These are phyloP conservation scores for Grosmannia serpens DNA, from an alignment of 2,329 filamentous ascomycete species.

Conservation along the genomic window DNA sequence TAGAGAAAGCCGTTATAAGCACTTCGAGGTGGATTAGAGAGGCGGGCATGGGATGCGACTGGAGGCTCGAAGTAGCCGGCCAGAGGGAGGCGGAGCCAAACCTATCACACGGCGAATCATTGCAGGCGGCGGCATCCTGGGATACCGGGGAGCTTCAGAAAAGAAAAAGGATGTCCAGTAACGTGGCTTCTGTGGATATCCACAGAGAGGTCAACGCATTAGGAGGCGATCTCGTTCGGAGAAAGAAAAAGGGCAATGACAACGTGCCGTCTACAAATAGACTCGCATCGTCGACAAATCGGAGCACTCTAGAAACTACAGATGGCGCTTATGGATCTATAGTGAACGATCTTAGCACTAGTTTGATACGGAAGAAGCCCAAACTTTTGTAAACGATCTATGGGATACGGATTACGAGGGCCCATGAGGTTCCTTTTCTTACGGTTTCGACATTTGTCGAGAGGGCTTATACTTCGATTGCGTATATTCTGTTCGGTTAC, in stretches of 20 bases:
- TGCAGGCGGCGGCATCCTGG: not conserved
- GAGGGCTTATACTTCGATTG: not conserved
- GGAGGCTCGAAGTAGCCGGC: constrained; percentile 41
- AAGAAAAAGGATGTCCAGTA: constrained; percentile 20
- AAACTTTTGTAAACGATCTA: constrained; percentile 25
- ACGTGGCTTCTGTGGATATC: not conserved
- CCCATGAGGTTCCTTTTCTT: too few species aligned
- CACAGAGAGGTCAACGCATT: constrained; percentile 20
- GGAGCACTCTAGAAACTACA: not conserved
- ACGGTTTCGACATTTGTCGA: not conserved
- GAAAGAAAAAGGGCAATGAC: constrained; percentile 33
- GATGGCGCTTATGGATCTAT: not conserved
- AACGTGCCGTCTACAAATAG: constrained; percentile 1
- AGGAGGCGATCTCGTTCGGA: constrained; percentile 30
- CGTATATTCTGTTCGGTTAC: too few species aligned
- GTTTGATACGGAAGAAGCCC: constrained; percentile 41
- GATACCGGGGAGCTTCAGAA: not conserved
- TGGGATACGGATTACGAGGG: not conserved
- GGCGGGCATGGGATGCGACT: constrained; percentile 40
- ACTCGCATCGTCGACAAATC: not conserved
- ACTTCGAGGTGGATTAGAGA: constrained; percentile 62
- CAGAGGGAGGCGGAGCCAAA: not conserved
- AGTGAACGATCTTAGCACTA: constrained; percentile 24
- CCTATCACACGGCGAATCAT: not conserved
- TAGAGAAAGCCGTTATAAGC: constrained; percentile 50